Conservation (phyloP, 345 rosid genomes). For the Syzygium aromaticum region DNA sequence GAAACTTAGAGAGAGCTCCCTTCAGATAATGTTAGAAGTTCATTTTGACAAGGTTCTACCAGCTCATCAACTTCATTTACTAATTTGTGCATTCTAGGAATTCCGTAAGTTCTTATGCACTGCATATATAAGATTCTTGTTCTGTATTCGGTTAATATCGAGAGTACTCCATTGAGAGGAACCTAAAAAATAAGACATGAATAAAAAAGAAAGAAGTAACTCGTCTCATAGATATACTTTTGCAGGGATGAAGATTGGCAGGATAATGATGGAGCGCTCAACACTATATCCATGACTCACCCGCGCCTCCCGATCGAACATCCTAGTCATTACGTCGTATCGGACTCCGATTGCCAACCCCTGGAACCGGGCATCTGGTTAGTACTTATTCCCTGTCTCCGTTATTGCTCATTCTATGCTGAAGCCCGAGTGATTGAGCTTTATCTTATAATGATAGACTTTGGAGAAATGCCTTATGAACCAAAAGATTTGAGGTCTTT, state of each 20-base stretch:
- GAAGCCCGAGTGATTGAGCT: not conserved
- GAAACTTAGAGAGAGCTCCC: not conserved
- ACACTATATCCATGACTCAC: constrained; percentile 91
- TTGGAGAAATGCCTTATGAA: not conserved
- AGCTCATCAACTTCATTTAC: not conserved
- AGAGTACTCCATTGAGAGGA: not conserved
- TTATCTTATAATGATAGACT: not conserved
- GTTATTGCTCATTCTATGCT: not conserved
- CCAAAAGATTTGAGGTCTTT: not conserved
- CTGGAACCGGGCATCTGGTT: constrained; percentile 88
- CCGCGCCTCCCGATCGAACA: constrained; percentile 81
- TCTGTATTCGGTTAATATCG: not conserved
- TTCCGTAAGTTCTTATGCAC: not conserved
- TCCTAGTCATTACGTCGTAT: constrained; percentile 31
- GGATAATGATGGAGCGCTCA: constrained; percentile 94
- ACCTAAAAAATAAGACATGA: not conserved
- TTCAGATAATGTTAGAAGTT: not conserved
- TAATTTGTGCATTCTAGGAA: not conserved
- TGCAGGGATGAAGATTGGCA: constrained; percentile 92
- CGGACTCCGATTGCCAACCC: constrained; percentile 58
- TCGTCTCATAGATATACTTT: not conserved
- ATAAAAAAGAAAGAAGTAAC: not conserved
- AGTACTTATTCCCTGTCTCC: constrained; percentile 15
- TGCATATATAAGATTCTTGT: not conserved
- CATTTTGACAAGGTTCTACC: not conserved